Conservation (phyloP, 2,329 filamentous ascomycete genomes). For the Xylaria multiplex region DNA sequence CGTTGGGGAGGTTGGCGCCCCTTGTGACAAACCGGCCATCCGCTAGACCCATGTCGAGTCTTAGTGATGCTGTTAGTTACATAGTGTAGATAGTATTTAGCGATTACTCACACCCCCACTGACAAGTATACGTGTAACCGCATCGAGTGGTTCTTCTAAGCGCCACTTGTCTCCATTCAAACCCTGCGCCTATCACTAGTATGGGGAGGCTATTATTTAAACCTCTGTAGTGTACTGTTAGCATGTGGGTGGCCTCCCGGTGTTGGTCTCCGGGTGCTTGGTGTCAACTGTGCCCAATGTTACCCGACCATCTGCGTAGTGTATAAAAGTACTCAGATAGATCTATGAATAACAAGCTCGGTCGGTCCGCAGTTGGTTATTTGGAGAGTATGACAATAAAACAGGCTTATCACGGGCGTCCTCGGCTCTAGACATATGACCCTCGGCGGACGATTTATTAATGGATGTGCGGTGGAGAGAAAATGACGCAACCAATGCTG, state of each 20-base stretch:
- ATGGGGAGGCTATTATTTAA: conserved; percentile 11
- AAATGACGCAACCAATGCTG: not conserved
- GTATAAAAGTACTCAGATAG: conserved; percentile 2
- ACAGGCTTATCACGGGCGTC: conserved; percentile 6
- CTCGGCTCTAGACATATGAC: conserved; percentile 3
- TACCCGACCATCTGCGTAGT: conserved; percentile 24
- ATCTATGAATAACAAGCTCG: conserved; percentile 19
- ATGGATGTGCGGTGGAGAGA: conserved; percentile 1
- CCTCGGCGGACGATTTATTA: conserved; percentile 18
- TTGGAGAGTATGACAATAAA: not conserved
- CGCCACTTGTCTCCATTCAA: conserved; percentile 50
- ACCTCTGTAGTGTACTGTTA: not conserved
- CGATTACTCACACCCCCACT: conserved; percentile 14
- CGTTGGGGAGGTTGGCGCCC: conserved; percentile 26
- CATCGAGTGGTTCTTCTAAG: conserved; percentile 28
- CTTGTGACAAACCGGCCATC: conserved; percentile 1
- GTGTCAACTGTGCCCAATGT: conserved; percentile 33
- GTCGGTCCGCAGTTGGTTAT: conserved; percentile 5
- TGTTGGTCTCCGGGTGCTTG: conserved; percentile 10
- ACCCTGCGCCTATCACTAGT: conserved; percentile 31
- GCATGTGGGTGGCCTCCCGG: conserved; percentile 10
- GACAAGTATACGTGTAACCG: conserved; percentile 23
- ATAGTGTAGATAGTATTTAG: not conserved
- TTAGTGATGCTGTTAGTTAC: conserved; percentile 14
- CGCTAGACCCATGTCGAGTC: not conserved